Evolutionary conservation across 805 yeast species (phyloP).

Genomic region (Yarrowia sp.): DNA sequence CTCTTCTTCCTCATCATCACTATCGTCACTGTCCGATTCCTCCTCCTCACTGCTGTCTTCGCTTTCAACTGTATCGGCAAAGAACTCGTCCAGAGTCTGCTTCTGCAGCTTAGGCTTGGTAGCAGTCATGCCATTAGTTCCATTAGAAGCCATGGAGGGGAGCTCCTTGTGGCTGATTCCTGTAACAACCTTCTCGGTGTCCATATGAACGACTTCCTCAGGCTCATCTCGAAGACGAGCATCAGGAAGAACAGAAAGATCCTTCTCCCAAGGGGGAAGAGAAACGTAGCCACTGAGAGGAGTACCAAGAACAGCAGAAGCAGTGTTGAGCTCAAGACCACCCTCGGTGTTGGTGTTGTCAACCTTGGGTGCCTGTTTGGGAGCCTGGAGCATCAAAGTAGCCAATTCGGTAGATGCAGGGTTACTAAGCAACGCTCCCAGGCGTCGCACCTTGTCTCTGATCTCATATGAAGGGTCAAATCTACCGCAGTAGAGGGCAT

Average conservation of each 20-base stretch:
- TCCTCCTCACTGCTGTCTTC: slow-evolving; percentile 44
- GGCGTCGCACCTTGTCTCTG: slow-evolving; percentile 82
- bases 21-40: slow-evolving; percentile 45
- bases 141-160: slow-evolving; percentile 42
- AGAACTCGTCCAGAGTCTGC: slow-evolving; percentile 88
- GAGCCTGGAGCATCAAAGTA: slow-evolving; percentile 73
- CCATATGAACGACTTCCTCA: slow-evolving; percentile 50
- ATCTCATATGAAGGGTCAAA: slow-evolving; percentile 79
- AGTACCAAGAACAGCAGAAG: slow-evolving; percentile 48
- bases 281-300: slow-evolving; percentile 48
- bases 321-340: slow-evolving; percentile 48
- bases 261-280: slow-evolving; percentile 58
- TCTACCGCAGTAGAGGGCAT: slow-evolving; percentile 67
- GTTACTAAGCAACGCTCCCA: slow-evolving; percentile 65
- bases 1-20: slow-evolving; percentile 48
- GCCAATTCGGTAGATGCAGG: slow-evolving; percentile 66
- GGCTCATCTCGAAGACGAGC: slow-evolving; percentile 51
- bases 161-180: slow-evolving; percentile 38
- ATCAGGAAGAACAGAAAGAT: slow-evolving; percentile 44
- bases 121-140: slow-evolving; percentile 42
- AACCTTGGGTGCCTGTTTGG: slow-evolving; percentile 66
- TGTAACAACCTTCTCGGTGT: slow-evolving; percentile 41
- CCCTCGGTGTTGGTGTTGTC: slow-evolving; percentile 9
- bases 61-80: slow-evolving; percentile 55
- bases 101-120: slow-evolving; percentile 57